Base-by-base conservation (phyloP, 306 rosid genomes). In the Quercus berberidifolia region DNA sequence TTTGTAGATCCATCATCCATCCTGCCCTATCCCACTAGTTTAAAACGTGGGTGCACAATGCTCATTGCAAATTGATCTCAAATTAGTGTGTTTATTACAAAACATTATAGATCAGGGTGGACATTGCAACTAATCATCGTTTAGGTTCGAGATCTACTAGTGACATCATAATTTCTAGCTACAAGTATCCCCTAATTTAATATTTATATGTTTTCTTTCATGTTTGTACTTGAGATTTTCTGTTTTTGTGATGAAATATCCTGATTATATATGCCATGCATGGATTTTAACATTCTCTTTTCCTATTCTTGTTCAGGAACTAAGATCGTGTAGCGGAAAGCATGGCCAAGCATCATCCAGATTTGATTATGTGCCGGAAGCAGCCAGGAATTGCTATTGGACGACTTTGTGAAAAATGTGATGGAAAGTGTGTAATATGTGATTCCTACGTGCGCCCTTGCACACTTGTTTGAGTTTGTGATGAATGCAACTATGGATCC, bases 361-460 rank as follows among this genome's bases (percentile, higher is more conserved):
- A 91, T 90, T 81, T 93, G 93, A 90, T 93, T 76, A 90, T 88
- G 97, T 90, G 94, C 88, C 84, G 93, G 68, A 91, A 91, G 85
- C 94, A 94, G 78, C 97, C 94, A 1, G 97, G 98, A 75, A 92
- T 92, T 75, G 91, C 97, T 33, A 93, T 91, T 8, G 93, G 97
- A 33, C 84, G 92, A 62, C 81, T 93, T 51, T 92, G 98, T 4
- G 92, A 91, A 87, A 93, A 94, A 81, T 92, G 97, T 73, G 97
- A 93, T 20, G 96, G 98, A 71, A 93, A 91, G 85, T 91, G 97
- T 65, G 95, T 90, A 74, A 88, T 91, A 19, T 93, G 98, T 6
- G 97, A 93, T 75, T 93, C 97, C 11, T 90, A 88, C 1, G 98
- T 94, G 77, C 91, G 97, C n/a, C 97, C 97, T 28, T 92, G 97